Evolutionary conservation across 129 eudicot species (phyloP).

Genomic region (Flaveria sonorensis): DNA sequence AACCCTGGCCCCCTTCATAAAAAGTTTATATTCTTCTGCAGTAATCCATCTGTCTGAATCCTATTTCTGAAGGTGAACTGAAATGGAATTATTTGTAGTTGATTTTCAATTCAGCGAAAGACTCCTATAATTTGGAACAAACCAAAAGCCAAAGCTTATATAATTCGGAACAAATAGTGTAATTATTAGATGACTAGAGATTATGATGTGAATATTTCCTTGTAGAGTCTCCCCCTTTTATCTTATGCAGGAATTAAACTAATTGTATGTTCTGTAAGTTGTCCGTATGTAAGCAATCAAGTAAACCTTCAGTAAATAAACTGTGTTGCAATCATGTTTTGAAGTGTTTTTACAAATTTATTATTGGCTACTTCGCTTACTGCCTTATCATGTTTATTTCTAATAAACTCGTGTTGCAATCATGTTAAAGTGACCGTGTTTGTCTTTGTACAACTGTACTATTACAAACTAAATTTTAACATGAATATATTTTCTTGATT

Average conservation of each 20-base stretch:
- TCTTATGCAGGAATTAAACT: background rate
- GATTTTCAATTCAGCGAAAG: background rate
- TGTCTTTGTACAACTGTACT: constrained; percentile 6
- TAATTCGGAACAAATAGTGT: background rate
- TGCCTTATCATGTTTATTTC: constrained; percentile 7
- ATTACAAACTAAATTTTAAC: background rate
- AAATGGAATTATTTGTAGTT: too few species aligned
- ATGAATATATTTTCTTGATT: constrained; percentile 10
- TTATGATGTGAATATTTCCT: constrained; percentile 9
- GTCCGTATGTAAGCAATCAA: background rate
- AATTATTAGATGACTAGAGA: background rate
- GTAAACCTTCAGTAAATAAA: too few species aligned
- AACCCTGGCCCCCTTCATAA: background rate
- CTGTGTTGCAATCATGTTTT: too few species aligned
- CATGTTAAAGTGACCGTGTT: constrained; percentile 14
- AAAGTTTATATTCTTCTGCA: background rate
- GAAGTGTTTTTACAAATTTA: background rate
- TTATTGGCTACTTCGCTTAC: background rate
- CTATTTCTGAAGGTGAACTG: background rate
- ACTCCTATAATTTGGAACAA: background rate
- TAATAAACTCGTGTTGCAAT: background rate
- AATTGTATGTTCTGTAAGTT: background rate
- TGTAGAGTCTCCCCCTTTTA: too few species aligned
- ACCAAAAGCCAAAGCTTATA: background rate
- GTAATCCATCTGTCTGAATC: background rate